phyloP scores from a whole-genome alignment of 805 yeast genomes.

The Nakazawaea ambrosiae region DNA sequence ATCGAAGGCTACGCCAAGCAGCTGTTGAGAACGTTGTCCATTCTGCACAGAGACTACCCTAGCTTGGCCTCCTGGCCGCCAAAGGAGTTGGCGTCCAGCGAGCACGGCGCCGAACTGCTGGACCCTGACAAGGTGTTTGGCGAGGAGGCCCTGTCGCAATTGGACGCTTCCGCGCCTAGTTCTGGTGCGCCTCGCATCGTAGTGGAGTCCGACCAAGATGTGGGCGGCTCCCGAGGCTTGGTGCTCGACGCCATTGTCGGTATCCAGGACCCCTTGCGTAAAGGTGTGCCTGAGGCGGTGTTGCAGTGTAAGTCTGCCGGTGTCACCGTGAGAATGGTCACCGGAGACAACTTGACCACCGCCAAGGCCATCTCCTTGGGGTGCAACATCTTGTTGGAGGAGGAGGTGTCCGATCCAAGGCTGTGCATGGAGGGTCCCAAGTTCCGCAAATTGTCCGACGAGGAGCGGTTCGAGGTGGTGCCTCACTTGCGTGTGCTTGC shows the following conservation, averaged over 20 bases:
- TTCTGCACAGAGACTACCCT: conserved; percentile 70
- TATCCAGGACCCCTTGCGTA: conserved; percentile 89
- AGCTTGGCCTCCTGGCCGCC: conserved; percentile 62
- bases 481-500: conserved; percentile 82
- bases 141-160: conserved; percentile 20
- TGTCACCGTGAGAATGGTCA: conserved; percentile 93
- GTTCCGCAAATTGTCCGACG: conserved; percentile 60
- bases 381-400: conserved; percentile 69
- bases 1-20: conserved; percentile 54
- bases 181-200: conserved; percentile 21
- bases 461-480: conserved; percentile 51
- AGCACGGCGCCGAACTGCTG: conserved; percentile 30
- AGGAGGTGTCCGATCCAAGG: conserved; percentile 42
- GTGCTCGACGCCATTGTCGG: conserved; percentile 76
- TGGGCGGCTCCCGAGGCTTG: conserved; percentile 26
- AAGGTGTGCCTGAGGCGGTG: conserved; percentile 88
- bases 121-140: conserved; percentile 35
- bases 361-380: conserved; percentile 86
- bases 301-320: conserved; percentile 84
- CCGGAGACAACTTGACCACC: conserved; percentile 91
- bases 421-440: conserved; percentile 90
- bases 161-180: conserved; percentile 6
- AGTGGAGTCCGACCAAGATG: conserved; percentile 12
- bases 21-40: conserved; percentile 84
- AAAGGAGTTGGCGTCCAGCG: conserved; percentile 28